Evolutionary conservation across 805 yeast species (phyloP), one percentile per base, ranked within the genome.

Genomic region (Lipomyces lipofer): DNA sequence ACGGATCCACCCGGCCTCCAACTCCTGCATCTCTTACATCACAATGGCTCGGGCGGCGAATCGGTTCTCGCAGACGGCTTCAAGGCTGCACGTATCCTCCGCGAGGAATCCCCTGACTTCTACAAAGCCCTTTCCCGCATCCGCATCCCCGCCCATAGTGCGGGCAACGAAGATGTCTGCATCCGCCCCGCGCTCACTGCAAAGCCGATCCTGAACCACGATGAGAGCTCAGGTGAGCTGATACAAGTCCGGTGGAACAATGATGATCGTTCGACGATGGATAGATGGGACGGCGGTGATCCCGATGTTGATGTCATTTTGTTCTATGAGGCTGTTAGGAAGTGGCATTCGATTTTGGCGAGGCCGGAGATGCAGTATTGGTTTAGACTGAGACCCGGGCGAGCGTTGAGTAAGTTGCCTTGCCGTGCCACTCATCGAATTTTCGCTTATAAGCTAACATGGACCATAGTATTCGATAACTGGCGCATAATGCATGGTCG

Each of bases 401-500:
- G 80, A 62, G 78, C 83, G 45, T 19, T 36, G 22, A n/a, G n/a
- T n/a, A n/a, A n/a, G n/a, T n/a, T n/a, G n/a, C n/a, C n/a, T n/a
- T n/a, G n/a, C n/a, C n/a, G n/a, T n/a, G n/a, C n/a, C n/a, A n/a
- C n/a, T n/a, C n/a, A n/a, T n/a, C n/a, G n/a, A n/a, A n/a, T n/a
- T n/a, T n/a, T n/a, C n/a, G n/a, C n/a, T n/a, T n/a, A n/a, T n/a
- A n/a, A n/a, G n/a, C n/a, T n/a, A n/a, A n/a, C n/a, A n/a, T n/a
- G n/a, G n/a, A n/a, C n/a, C n/a, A 69, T 84, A 59, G 79, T 85
- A 38, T 84, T 84, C 65, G 88, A 85, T 65, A 85, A 84, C 65
- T 84, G 89, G 88, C 69, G 90, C 63, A 81, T 82, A 19, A 74
- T 84, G 68, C 90, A 85, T 66, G 82, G 85, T 15, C 75, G 89